phyloP scores from a whole-genome alignment of 225 moss, liverwort and hornwort genomes.

The Pseudoscleropodium purum region DNA sequence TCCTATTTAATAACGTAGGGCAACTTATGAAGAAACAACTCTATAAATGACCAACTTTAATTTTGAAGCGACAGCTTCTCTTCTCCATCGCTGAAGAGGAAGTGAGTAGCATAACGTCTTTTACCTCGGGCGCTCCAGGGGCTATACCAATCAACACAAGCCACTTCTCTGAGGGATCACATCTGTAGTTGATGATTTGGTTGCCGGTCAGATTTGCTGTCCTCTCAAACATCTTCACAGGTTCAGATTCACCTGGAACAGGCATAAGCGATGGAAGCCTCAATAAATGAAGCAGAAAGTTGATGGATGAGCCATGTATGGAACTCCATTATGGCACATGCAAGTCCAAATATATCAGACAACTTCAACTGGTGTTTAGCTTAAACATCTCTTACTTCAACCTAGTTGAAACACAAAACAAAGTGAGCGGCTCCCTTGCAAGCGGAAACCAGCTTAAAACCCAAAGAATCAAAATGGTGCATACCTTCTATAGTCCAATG shows the following conservation, averaged over 20 bases:
- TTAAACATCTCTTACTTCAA: background rate
- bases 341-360: background rate
- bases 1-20: background rate
- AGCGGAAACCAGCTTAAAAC: background rate
- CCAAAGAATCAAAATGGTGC: background rate
- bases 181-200: conserved; percentile 94
- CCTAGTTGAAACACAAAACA: background rate
- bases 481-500: conserved; percentile 97
- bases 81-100: background rate
- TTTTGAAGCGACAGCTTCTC: background rate
- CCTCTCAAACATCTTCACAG: conserved; percentile 86
- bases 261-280: background rate
- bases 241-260: conserved; percentile 74
- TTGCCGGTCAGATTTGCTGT: conserved; percentile 82
- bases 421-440: background rate
- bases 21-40: background rate
- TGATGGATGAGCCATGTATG: background rate
- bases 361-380: background rate
- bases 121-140: conserved; percentile 84
- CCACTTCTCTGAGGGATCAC: conserved; percentile 95
- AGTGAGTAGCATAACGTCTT: background rate
- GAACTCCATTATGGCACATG: background rate
- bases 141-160: conserved; percentile 94
- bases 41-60: background rate
- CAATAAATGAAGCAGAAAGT: background rate